Evolutionary conservation across 2,329 filamentous ascomycete genomes (phyloP).

Genomic region (Stemphylium vesicarium): DNA sequence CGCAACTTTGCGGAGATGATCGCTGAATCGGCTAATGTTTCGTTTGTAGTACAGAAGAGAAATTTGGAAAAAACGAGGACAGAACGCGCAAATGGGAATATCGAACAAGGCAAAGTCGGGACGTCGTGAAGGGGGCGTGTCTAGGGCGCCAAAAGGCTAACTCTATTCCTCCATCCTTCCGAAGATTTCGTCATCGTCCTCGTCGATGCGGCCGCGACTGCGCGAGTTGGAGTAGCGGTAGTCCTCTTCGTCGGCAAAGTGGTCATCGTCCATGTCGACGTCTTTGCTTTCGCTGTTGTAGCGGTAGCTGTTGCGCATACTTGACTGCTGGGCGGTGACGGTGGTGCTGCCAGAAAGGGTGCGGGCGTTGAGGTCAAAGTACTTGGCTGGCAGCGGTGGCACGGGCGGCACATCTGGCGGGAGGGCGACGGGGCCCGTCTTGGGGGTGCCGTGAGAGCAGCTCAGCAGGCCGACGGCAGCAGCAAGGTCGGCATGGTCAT

Average conservation of each 20-base stretch:
- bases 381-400: constrained; percentile 82
- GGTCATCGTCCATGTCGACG: constrained; percentile 63
- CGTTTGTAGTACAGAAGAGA: constrained; percentile 45
- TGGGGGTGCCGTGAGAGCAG: constrained; percentile 86
- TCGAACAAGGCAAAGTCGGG: constrained; percentile 11
- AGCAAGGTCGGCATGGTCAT: constrained; percentile 77
- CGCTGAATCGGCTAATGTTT: constrained; percentile 43
- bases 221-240: constrained; percentile 55
- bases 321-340: constrained; percentile 64
- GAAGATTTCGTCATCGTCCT: constrained; percentile 95
- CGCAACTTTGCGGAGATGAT: constrained; percentile 44
- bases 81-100: constrained; percentile 9
- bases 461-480: constrained; percentile 89
- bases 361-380: constrained; percentile 64
- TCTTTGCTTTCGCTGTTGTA: constrained; percentile 53
- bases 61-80: constrained; percentile 15
- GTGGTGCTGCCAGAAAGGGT: constrained; percentile 64
- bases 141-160: background rate
- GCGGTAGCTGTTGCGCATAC: constrained; percentile 66
- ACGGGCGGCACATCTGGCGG: constrained; percentile 82
- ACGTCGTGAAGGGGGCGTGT: constrained; percentile 10
- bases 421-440: constrained; percentile 67
- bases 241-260: constrained; percentile 70
- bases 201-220: constrained; percentile 70
- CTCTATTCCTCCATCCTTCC: constrained; percentile 84